Conservation (phyloP, 352 stramenopile species). For the Globisporangium recalcitrans region DNA sequence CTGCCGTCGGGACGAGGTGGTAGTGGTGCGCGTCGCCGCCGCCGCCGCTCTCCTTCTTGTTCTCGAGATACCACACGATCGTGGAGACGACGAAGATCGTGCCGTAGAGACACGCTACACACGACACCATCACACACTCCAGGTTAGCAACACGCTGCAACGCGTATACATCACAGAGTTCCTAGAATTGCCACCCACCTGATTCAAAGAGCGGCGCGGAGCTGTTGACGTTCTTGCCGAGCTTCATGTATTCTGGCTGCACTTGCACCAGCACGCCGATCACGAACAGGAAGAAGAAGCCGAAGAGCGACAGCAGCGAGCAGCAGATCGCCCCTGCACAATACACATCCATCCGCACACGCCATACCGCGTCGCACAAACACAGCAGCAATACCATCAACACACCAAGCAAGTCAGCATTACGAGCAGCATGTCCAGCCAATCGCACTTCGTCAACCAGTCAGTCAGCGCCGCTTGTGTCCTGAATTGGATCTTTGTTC, state of each 20-base stretch:
- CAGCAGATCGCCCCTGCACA: constrained; percentile 60
- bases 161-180: neutral
- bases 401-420: neutral
- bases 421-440: neutral
- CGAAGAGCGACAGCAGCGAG: constrained; percentile 66
- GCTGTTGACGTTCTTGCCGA: constrained; percentile 60
- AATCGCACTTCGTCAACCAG: neutral
- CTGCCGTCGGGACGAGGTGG: constrained; percentile 34
- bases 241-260: constrained; percentile 84
- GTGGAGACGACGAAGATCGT: constrained; percentile 67
- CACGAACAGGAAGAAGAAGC: constrained; percentile 66
- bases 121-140: too few species aligned
- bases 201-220: constrained; percentile 67
- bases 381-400: neutral
- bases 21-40: constrained; percentile 32
- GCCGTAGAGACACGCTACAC: constrained; percentile 60
- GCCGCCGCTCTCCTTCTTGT: constrained; percentile 34
- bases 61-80: constrained; percentile 65
- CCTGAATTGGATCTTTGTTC: constrained; percentile 6
- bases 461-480: neutral
- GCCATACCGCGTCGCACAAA: neutral
- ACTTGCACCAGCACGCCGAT: constrained; percentile 66
- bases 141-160: too few species aligned
- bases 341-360: neutral
- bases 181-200: constrained; percentile 19